These are phyloP conservation scores for Neocatenulostroma microsporum DNA, from an alignment of 2,329 filamentous ascomycete species.

Conservation along the genomic window DNA sequence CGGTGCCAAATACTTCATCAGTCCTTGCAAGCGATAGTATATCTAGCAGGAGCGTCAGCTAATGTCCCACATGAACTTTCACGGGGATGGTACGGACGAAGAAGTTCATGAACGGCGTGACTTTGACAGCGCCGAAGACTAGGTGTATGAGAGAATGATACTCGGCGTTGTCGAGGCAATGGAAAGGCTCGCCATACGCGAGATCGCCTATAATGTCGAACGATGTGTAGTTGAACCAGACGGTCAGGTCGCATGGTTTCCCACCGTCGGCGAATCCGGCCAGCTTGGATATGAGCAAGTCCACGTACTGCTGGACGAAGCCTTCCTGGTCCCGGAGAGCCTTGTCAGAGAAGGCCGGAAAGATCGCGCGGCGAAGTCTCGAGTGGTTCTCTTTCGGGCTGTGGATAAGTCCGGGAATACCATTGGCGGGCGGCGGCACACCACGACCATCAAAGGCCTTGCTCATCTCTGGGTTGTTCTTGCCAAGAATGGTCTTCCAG, in stretches of 20 bases:
- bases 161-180: neutral
- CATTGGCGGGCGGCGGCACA: no score
- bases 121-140: no score
- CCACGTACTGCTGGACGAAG: constrained; percentile 32
- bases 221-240: neutral
- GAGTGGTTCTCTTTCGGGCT: constrained; percentile 8
- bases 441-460: constrained; percentile 7
- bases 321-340: constrained; percentile 31
- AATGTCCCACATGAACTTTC: constrained; percentile 4
- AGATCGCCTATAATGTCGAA: neutral
- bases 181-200: neutral
- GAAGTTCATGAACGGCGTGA: no score
- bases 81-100: constrained; percentile 3
- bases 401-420: no score
- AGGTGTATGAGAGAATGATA: no score
- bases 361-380: constrained; percentile 27
- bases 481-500: neutral
- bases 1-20: constrained; percentile 2
- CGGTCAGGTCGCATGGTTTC: neutral
- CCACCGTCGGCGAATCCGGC: constrained; percentile 19
- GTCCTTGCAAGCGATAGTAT: constrained; percentile 4
- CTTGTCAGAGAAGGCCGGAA: constrained; percentile 32
- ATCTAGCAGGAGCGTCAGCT: constrained; percentile 6
- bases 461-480: neutral
- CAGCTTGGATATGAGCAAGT: constrained; percentile 32